Evolutionary conservation across 306 rosid genomes (phyloP), one percentile per base, ranked within the genome.

Genomic region (Urtica urens): DNA sequence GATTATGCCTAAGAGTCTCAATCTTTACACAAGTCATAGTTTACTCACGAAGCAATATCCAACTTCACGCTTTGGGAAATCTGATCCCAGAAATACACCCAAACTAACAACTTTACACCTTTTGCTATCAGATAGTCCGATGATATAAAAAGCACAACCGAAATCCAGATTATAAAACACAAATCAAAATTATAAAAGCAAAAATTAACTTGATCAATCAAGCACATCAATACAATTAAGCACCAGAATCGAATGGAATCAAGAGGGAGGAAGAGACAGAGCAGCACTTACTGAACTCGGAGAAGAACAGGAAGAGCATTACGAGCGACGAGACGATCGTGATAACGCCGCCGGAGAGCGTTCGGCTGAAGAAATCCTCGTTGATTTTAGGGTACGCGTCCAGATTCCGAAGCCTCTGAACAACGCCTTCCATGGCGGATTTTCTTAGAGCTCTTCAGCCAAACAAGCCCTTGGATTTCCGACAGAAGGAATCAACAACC

Each of bases 331-430:
- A 78, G 10, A 77, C 70, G 43, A 87, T 35, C 47, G 96, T 87
- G 66, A 87, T 70, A n/a, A 87, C 15, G 14, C 96, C 96, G 7
- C 96, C 96, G 52, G 96, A 72, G 51, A 87, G 78, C 5, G 94
- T 79, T 7, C 96, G 96, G 53, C 51, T 78, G 59, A 70, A 80
- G 59, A 80, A 87, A 71, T 87, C 96, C 41, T 87, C 96, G 57
- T 87, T 87, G 70, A 87, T 70, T 80, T 87, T 87, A 15, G 96
- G 96, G 73, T 83, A 83, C 1, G 93, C 96, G 13, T 87, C 96
- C 69, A 87, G 74, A 68, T 75, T 78, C n/a, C 87, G 78, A n/a
- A 87, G 93, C 83, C 71, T 80, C 57, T 53, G 58, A 42, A 87
- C 58, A 51, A 80, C 20, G 21, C 39, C 59, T 19, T 75, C 80